Base-by-base conservation (phyloP, 805 yeast species). In the Alloascoidea africana region DNA sequence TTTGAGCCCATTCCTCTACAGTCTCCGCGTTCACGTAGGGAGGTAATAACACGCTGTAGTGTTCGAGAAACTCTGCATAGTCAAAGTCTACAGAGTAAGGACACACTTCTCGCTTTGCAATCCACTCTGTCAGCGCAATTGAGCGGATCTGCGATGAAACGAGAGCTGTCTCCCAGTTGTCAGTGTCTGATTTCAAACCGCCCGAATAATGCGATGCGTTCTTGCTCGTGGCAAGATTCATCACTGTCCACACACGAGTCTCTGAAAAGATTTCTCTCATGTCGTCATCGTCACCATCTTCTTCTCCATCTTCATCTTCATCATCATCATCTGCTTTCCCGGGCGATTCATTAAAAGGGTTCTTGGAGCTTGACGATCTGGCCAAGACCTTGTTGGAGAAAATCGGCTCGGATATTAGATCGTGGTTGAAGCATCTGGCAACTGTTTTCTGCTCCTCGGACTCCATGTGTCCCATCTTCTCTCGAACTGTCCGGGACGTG, bases 31-130 rank as follows among this genome's bases (percentile, higher is more conserved):
- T 23, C 8, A 23, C 47, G 5, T 39, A 42, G 5, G 39, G 30
- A 2, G 60, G 59, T 5, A 60, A 44, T 2, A 58, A 36, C 2
- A 53, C 36, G 1, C 55, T 43, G 39, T 56, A 60, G 17, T 52
- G 46, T 19, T 48, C 52, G 19, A 56, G 38, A 34, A 60, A 62
- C 42, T 60, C 66, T 23, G 51, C 53, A 14, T 48, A 42, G 8
- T 53, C 63, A 42, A 57, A 61, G 38, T 60, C 66, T 16, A 62
- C 59, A 8, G 64, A 58, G 44, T 47, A 60, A 40, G 60, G 62
- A 11, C 48, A 39, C 4, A 49, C 40, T 5, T 51, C 42, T n/a
- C 57, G 48, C 27, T 59, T 51, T 27, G 48, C 46, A 3, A 55
- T 52, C 65, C 65, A 60, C 37, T 61, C 65, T 4, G 56, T 47